Conservation (phyloP, 805 yeast species). For the Dipodascopsis uninucleata region DNA sequence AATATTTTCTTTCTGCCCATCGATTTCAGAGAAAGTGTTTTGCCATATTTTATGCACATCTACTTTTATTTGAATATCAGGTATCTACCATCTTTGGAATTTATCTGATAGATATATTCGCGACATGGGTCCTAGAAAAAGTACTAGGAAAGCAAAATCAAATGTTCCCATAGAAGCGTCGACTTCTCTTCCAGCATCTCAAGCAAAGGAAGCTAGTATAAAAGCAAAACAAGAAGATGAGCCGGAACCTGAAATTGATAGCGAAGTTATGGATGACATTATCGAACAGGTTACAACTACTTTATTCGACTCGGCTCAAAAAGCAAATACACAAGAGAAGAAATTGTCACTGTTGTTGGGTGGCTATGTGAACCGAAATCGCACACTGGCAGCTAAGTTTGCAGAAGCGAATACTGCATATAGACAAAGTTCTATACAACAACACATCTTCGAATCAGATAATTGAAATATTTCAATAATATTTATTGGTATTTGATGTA, state of each 20-base stretch:
- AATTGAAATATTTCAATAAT: neutral
- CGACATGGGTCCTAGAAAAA: no score
- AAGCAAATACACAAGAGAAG: slow-evolving; percentile 36
- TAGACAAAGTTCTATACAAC: slow-evolving; percentile 14
- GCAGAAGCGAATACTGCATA: slow-evolving; percentile 21
- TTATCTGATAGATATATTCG: no score
- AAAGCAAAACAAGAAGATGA: neutral
- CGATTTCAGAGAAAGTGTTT: no score
- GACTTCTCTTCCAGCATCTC: neutral
- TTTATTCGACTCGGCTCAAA: slow-evolving; percentile 26
- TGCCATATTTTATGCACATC: no score
- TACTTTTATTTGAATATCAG: no score
- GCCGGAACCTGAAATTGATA: neutral
- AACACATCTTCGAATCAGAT: slow-evolving; percentile 11
- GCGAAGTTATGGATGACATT: slow-evolving; percentile 12
- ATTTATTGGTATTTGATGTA: no score
- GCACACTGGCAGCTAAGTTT: slow-evolving; percentile 25
- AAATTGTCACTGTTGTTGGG: slow-evolving; percentile 33
- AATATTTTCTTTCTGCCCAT: no score
- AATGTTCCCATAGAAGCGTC: slow-evolving; percentile 3
- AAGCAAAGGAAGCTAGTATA: neutral
- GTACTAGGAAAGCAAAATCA: neutral
- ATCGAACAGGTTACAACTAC: slow-evolving; percentile 23
- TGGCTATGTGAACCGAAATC: slow-evolving; percentile 38
- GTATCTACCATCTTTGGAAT: no score